phyloP scores from a whole-genome alignment of 495 filamentous ascomycete species.

The Aspergillus bertholletiae region DNA sequence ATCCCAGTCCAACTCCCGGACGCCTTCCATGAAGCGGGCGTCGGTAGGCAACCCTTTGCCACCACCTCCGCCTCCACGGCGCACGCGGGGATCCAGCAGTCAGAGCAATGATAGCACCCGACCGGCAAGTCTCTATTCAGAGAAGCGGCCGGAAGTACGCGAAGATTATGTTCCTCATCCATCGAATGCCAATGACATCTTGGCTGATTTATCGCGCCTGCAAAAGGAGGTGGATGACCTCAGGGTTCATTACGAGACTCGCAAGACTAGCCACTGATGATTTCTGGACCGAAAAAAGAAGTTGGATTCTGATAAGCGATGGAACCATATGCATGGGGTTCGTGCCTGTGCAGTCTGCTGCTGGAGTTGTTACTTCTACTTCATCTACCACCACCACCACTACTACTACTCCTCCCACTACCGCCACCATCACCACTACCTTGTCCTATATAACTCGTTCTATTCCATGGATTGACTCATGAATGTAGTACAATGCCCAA shows the following conservation, averaged over 20 bases:
- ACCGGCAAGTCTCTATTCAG: slow-evolving; percentile 14
- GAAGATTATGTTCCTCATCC: slow-evolving; percentile 21
- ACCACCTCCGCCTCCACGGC: slow-evolving; percentile 60
- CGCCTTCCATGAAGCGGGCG: slow-evolving; percentile 22
- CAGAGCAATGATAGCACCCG: slow-evolving; percentile 38
- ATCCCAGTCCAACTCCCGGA: slow-evolving; percentile 2
- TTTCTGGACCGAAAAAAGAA: not conserved
- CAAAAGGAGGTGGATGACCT: slow-evolving; percentile 72
- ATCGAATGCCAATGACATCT: slow-evolving; percentile 50
- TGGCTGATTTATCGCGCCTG: slow-evolving; percentile 64
- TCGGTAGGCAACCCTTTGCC: slow-evolving; percentile 28
- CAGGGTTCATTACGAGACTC: slow-evolving; percentile 51
- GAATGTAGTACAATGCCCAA: slow-evolving; percentile 5
- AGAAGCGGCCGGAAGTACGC: slow-evolving; percentile 20
- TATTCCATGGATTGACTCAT: slow-evolving; percentile 6
- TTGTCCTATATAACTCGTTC: slow-evolving; percentile 4
- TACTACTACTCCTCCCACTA: too few relatives aligned
- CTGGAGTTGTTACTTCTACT: too few relatives aligned
- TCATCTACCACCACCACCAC: too few relatives aligned
- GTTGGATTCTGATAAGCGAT: not conserved
- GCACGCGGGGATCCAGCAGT: slow-evolving; percentile 51
- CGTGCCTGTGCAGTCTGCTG: too few relatives aligned
- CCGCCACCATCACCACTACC: slow-evolving; percentile 6
- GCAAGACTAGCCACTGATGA: slow-evolving; percentile 9
- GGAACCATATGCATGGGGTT: too few relatives aligned